Percentiles rank a stretch among this genome's conserved stretches.
phyloP scores from a whole-genome alignment of 1,139 yeast genomes.

The Candida gigantensis region DNA sequence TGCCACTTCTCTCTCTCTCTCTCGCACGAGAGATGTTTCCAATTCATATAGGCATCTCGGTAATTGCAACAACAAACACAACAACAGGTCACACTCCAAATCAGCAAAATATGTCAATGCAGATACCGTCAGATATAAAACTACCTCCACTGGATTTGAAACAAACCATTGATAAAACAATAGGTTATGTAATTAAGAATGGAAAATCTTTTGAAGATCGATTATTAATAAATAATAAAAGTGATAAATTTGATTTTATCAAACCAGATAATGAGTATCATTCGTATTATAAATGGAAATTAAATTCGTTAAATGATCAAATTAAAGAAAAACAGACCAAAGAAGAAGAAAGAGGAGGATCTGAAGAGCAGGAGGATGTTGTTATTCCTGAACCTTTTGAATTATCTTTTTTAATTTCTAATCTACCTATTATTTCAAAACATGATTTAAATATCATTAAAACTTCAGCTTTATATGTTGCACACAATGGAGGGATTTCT shows the following conservation, averaged over 20 bases:
- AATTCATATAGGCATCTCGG: too few species aligned
- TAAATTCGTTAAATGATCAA: conserved; percentile 2
- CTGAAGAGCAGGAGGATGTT: conserved; percentile 6
- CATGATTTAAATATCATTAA: conserved; percentile 71
- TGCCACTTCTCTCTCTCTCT: too few species aligned
- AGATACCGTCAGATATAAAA: conserved; percentile 42
- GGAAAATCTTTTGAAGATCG: conserved; percentile 68
- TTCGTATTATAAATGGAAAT: conserved; percentile 53
- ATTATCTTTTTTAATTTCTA: conserved; percentile 45
- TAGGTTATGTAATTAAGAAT: conserved; percentile 66
- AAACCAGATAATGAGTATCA: conserved; percentile 54
- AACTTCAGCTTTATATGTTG: conserved; percentile 69
- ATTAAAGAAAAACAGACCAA: not conserved
- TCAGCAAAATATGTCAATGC: too few species aligned
- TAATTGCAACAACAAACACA: too few species aligned
- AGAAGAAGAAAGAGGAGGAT: conserved; percentile 1
- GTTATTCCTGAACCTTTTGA: conserved; percentile 19
- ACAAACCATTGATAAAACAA: conserved; percentile 69
- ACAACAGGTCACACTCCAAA: too few species aligned
- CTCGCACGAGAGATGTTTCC: too few species aligned
- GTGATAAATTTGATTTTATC: conserved; percentile 65
- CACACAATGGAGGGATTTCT: conserved; percentile 47
- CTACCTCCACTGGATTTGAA: conserved; percentile 62
- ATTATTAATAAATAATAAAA: conserved; percentile 48
- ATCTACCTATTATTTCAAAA: conserved; percentile 57